Evolutionary conservation across 352 stramenopile species (phyloP).

Genomic region (Phytophthora pisi): DNA sequence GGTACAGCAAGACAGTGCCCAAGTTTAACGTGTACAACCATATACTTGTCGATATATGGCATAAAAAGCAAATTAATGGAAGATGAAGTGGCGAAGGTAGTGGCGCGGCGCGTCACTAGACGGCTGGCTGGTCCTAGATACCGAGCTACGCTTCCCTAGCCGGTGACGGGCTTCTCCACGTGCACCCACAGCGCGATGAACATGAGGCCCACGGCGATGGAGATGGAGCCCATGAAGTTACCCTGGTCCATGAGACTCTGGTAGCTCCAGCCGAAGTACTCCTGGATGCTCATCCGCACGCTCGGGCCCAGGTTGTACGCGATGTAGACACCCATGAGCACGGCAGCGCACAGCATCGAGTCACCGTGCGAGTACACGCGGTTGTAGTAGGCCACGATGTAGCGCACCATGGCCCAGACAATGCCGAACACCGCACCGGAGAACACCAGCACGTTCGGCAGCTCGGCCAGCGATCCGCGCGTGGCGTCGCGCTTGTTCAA

Average conservation of each 20-base stretch:
- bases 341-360: constrained; percentile 68
- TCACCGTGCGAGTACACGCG: constrained; percentile 74
- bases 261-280: constrained; percentile 91
- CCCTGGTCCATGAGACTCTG: constrained; percentile 88
- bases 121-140: constrained; percentile 28
- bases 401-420: constrained; percentile 81
- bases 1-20: not conserved
- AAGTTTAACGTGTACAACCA: constrained; percentile 28
- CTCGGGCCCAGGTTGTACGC: constrained; percentile 76
- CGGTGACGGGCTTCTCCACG: constrained; percentile 62
- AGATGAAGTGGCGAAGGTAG: constrained; percentile 33
- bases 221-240: constrained; percentile 87
- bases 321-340: constrained; percentile 83
- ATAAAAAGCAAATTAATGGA: constrained; percentile 45
- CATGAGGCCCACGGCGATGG: constrained; percentile 78
- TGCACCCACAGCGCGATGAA: constrained; percentile 88
- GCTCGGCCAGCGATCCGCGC: constrained; percentile 71
- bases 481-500: constrained; percentile 68
- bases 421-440: constrained; percentile 75
- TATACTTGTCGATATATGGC: constrained; percentile 30
- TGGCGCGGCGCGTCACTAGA: constrained; percentile 15
- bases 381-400: constrained; percentile 81
- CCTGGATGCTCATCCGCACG: constrained; percentile 87
- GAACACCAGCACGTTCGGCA: constrained; percentile 87
- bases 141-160: constrained; percentile 24